A percentile compares a stretch with the other conserved stretches of the same genome.
Conservation (phyloP, 352 stramenopile species). For the Globisporangium yorkense region DNA sequence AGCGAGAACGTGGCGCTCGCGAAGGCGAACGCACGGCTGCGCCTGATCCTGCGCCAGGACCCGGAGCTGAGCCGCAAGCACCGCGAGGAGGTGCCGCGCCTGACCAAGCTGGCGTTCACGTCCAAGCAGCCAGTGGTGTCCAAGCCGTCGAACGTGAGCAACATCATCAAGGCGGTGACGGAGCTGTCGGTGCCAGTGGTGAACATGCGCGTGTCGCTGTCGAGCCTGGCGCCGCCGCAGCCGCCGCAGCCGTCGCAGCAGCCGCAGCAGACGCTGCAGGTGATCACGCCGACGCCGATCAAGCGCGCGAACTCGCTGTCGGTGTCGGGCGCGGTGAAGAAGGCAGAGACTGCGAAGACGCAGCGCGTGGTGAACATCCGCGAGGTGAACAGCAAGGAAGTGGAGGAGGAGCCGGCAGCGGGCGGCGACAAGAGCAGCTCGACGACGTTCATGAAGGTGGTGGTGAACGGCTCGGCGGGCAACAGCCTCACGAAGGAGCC, state of each 20-base stretch:
- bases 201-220: conserved; percentile 44
- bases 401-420: conserved; percentile 10
- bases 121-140: conserved; percentile 55
- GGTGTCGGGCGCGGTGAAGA: conserved; percentile 28
- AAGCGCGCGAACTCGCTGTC: conserved; percentile 54
- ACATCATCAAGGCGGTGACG: conserved; percentile 32
- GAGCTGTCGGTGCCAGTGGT: conserved; percentile 29
- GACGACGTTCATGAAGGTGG: conserved; percentile 34
- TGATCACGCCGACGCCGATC: conserved; percentile 31
- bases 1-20: conserved; percentile 80
- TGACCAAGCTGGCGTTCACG: conserved; percentile 75
- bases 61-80: conserved; percentile 80
- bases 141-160: conserved; percentile 33
- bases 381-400: conserved; percentile 26
- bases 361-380: conserved; percentile 76
- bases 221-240: conserved; percentile 36
- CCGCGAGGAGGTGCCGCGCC: conserved; percentile 74
- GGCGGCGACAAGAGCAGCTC: background rate
- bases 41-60: conserved; percentile 79
- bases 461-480: conserved; percentile 31
- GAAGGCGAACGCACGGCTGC: conserved; percentile 78
- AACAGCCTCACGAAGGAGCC: conserved; percentile 16
- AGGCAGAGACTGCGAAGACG: conserved; percentile 53
- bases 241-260: conserved; percentile 22
- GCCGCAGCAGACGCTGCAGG: conserved; percentile 14